Base-by-base conservation (phyloP, 805 yeast species). In the Lipomyces spencermartinsiae region DNA sequence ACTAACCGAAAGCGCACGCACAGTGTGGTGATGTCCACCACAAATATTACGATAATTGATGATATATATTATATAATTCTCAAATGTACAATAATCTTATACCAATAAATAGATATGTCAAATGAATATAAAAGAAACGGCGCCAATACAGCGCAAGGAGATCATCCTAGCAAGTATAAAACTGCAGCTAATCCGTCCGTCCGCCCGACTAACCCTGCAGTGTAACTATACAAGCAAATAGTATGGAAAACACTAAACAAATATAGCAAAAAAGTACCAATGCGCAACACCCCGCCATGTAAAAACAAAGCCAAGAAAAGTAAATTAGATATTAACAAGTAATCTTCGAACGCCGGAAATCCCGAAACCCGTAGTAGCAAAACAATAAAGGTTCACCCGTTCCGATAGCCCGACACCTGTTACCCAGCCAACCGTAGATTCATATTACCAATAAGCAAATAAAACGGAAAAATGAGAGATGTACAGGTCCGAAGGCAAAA, bases 361-460 rank as follows among this genome's bases (percentile, higher is more conserved):
- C 49, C 49, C 8, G 49, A 43, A 53, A 53, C 56, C 34, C 56
- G 34, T 12, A 25, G 14, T 53, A 63, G 55, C 25, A 10, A 43
- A 29, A 37, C 58, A 55, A 22, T 39, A 39, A 57, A 49, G 19
- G 10, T 53, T 61, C 59, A 22, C 49, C 31, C 12, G 56, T 25
- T 31, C 63, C 62, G 39, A 37, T 22, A 22, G 29, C 16, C 54
- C 65, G 31, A 51, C 22, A 39, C 65, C 66, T 57, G 56, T 53
- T 65, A 49, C 68, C 49, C 63, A 59, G 55, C 34, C 12, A 46
- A 55, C 54, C 64, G 58, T 53, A 25, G 56, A 25, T 31, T 4
- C 16, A 22, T 10, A 9, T 53, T 53, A 25, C 56, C 31, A 31
- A 53, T 25, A 25, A 25, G 22, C 33, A 60, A 59, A 31, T 8